These are phyloP conservation scores for Purpureocillium takamizusanense DNA, from an alignment of 2,329 filamentous ascomycete species.

Conservation along the genomic window DNA sequence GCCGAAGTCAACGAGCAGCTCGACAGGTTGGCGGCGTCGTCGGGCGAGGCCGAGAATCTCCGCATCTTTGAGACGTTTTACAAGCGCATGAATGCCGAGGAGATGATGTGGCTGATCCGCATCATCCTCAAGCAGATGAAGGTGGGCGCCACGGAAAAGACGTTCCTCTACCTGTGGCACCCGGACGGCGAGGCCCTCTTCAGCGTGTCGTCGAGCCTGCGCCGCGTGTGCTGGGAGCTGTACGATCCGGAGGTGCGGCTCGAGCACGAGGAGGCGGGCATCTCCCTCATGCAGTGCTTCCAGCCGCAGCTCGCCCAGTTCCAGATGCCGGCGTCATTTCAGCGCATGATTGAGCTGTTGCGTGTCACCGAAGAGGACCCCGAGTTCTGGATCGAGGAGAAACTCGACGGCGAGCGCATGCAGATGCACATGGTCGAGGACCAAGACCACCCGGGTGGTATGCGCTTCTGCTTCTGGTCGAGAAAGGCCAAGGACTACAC, in stretches of 20 bases:
- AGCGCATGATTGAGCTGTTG: slow-evolving; percentile 65
- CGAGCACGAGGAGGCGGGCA: slow-evolving; percentile 63
- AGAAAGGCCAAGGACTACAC: slow-evolving; percentile 95
- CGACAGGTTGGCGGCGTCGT: slow-evolving; percentile 65
- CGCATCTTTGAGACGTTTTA: slow-evolving; percentile 81
- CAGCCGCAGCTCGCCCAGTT: slow-evolving; percentile 93
- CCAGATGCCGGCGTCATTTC: slow-evolving; percentile 68
- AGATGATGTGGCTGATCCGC: slow-evolving; percentile 88
- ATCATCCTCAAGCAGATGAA: slow-evolving; percentile 79
- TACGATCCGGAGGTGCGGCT: slow-evolving; percentile 64
- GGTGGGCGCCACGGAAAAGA: slow-evolving; percentile 75
- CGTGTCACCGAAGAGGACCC: slow-evolving; percentile 59
- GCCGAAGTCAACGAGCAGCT: slow-evolving; percentile 82
- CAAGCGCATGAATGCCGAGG: slow-evolving; percentile 82
- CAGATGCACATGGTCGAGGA: slow-evolving; percentile 87
- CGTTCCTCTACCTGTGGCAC: slow-evolving; percentile 76
- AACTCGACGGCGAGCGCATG: slow-evolving; percentile 93
- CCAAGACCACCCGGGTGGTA: slow-evolving; percentile 55
- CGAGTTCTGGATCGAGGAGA: slow-evolving; percentile 96
- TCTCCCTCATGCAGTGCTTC: slow-evolving; percentile 87
- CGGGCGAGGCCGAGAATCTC: slow-evolving; percentile 75
- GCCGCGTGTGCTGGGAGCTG: slow-evolving; percentile 91
- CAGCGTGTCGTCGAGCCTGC: slow-evolving; percentile 82
- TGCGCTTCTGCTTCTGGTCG: slow-evolving; percentile 81
- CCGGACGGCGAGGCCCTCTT: slow-evolving; percentile 70